These are phyloP conservation scores for Bruguiera gymnorhiza DNA, from an alignment of 345 rosid genomes.

Conservation along the genomic window DNA sequence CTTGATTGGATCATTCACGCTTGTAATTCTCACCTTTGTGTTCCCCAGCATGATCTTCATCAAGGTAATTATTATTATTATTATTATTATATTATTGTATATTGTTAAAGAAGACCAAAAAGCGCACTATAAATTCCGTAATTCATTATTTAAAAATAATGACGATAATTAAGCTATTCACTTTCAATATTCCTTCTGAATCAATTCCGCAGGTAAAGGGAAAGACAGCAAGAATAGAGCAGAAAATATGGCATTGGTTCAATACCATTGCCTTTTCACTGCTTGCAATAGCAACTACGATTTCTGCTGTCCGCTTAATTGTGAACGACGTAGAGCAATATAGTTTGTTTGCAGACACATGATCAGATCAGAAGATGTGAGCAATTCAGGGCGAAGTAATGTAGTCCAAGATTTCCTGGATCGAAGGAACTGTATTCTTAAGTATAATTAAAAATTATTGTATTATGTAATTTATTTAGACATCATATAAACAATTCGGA, in stretches of 20 bases:
- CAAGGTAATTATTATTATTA: conserved; percentile 17
- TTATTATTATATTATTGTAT: not conserved
- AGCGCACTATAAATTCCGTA: too few species aligned
- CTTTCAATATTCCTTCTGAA: not conserved
- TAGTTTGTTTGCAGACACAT: not conserved
- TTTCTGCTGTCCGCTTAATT: not conserved
- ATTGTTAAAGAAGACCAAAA: not conserved
- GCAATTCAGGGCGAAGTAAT: too few species aligned
- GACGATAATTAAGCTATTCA: not conserved
- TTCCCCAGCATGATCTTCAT: conserved; percentile 31
- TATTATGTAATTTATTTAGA: too few species aligned
- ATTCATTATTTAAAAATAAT: too few species aligned
- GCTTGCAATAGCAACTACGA: not conserved
- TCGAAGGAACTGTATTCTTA: too few species aligned
- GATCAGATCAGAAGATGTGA: not conserved
- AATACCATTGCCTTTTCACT: not conserved
- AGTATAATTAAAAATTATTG: too few species aligned
- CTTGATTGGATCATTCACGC: conserved; percentile 32
- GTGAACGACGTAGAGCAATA: not conserved
- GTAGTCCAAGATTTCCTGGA: too few species aligned
- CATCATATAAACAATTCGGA: too few species aligned
- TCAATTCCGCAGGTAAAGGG: not conserved
- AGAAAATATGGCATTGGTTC: not conserved
- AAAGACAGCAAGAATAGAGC: not conserved
- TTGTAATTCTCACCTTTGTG: conserved; percentile 31